A percentile compares a stretch with the other conserved stretches of the same genome.
phyloP scores from a whole-genome alignment of 2,329 filamentous ascomycete species.

The Ceratocystis smalleyi region DNA sequence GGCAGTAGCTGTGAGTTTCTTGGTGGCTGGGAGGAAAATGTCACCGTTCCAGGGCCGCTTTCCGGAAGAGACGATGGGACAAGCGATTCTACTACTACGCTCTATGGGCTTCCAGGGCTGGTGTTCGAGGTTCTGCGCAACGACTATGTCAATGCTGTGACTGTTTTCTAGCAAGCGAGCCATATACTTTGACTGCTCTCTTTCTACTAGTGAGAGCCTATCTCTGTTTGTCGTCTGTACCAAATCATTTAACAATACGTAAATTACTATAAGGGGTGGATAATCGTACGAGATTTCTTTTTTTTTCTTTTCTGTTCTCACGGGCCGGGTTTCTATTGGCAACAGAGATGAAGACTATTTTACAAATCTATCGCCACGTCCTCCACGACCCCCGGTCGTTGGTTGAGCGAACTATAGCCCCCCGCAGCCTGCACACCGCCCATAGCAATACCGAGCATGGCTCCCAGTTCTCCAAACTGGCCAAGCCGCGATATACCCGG shows the following conservation, averaged over 20 bases:
- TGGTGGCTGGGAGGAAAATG: conserved; percentile 70
- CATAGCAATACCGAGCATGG: conserved; percentile 26
- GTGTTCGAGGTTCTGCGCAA: conserved; percentile 95
- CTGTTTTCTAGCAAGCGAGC: conserved; percentile 51
- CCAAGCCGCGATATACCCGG: conserved; percentile 24
- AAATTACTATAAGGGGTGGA: neutral
- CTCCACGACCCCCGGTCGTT: conserved; percentile 7
- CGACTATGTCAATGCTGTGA: conserved; percentile 74
- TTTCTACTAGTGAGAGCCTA: neutral
- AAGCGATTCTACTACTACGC: conserved; percentile 54
- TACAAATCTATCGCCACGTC: conserved; percentile 15
- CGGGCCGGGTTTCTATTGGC: neutral
- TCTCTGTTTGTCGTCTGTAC: neutral
- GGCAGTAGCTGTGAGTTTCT: conserved; percentile 77
- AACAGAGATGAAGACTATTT: neutral
- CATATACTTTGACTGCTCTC: neutral
- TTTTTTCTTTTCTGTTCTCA: neutral
- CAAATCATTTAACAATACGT: neutral
- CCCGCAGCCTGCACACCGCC: conserved; percentile 1
- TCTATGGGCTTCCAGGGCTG: conserved; percentile 86
- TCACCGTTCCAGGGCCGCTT: conserved; percentile 23
- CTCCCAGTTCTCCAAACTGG: conserved; percentile 33
- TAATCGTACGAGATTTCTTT: neutral
- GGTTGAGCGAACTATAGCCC: conserved; percentile 2
- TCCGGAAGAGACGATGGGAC: conserved; percentile 39